Base-by-base conservation (phyloP, 805 yeast species). In the Vanderwaltozyma yarrowii region DNA sequence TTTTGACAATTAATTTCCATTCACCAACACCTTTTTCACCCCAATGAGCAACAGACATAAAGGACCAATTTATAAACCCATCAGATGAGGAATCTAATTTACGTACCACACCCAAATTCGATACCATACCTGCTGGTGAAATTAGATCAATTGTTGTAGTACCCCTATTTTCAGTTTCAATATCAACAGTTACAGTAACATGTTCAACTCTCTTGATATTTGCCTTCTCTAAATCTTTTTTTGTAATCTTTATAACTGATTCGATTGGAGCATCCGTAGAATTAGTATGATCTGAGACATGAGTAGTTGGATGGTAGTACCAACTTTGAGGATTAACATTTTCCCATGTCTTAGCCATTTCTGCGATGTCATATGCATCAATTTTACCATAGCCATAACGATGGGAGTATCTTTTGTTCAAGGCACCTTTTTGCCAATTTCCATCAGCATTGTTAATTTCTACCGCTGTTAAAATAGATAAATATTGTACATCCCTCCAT, bases 41-140 rank as follows among this genome's bases (percentile, higher is more conserved):
- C 96, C 97, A 92, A 58, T 92, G 97, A 1, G 95, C 96, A n/a
- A 92, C 97, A 10, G 89, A 74, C 85, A 88, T 85, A 54, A 92
- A 92, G 1, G 84, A 82, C 98, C 98, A 92, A 47, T 81, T 69
- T 5, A 56, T 49, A 46, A 85, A 81, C 0, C 95, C 95, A 1
- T 56, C 65, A 2, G 48, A 44, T 5, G 76, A 67, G 8, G 40
- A 45, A 58, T 92, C 98, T 15, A 61, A 47, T 6, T 61, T 62
- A 49, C 98, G 72, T 15, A 69, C 67, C 18, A 77, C 72, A 0
- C 92, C 96, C 43, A 92, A 67, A 32, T 76, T 73, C 15, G 95
- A 85, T 8, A 64, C 64, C 23, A 82, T 68, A 1, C 95, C 95
- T 24, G 59, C 51, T 4, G 98, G 98, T 3, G 95, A 81, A 7